Evolutionary conservation across 495 filamentous ascomycete genomes (phyloP), one percentile per base, ranked within the genome.

Genomic region (Hypoxylon trugodes): DNA sequence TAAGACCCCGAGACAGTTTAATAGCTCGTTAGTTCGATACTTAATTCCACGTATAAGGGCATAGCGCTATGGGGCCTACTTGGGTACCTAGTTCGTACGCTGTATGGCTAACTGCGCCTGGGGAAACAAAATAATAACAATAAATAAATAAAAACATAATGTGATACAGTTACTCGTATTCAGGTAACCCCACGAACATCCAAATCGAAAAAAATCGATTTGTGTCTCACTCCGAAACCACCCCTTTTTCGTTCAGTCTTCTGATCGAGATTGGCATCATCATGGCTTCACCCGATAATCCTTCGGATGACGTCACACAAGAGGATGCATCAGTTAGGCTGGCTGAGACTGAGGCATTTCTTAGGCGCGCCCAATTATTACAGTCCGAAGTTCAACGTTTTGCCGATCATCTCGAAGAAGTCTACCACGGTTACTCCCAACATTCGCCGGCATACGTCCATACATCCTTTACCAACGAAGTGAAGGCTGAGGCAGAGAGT

Each of bases 341-440:
- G 42, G 57, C 58, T 30, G 47, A 41, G 16, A 36, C 22, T 2
- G 18, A 56, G 19, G 53, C 24, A 16, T 13, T 59, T 10, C 52
- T 70, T 1, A 24, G 28, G 22, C 40, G 61, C 18, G 64, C 54
- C 16, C 40, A 54, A 28, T 54, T 25, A 12, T 26, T 73, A 13
- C 70, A 66, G 61, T 66, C 70, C n/a, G 70, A 73, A 50, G 35
- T 70, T 5, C 45, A 68, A 18, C 53, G 35, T 26, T 73, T 73
- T 21, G 55, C 65, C 0, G 53, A 55, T 6, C 70, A 73, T 40
- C 26, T 73, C 28, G 26, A 37, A 33, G 35, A 65, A 4, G 47
- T 66, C 1, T 70, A 70, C 28, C 35, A 40, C 21, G 68, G 61
- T 22, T 73, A 73, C 19, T 68, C 66, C 40, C 70, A 73, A 38